Evolutionary conservation across 352 stramenopile species (phyloP).

Genomic region (Pythium scleroteichum): DNA sequence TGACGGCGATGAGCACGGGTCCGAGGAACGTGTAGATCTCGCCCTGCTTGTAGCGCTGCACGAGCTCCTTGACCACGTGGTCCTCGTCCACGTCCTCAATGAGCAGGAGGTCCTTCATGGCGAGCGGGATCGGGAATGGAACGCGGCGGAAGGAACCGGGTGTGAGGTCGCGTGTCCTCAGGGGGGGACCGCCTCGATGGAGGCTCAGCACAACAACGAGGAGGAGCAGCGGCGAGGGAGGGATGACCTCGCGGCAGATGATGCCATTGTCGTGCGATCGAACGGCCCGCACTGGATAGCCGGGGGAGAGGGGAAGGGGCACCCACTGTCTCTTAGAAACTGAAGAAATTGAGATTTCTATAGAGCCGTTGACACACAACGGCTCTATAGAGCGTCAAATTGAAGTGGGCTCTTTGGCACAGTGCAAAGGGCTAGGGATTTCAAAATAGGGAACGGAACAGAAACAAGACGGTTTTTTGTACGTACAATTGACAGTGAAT

Average conservation of each 20-base stretch:
- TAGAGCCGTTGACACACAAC: constrained; percentile 28
- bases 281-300: not conserved
- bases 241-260: constrained; percentile 20
- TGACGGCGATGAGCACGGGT: constrained; percentile 88
- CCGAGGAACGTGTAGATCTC: constrained; percentile 93
- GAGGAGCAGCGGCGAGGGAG: constrained; percentile 1
- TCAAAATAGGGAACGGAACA: not conserved
- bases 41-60: constrained; percentile 74
- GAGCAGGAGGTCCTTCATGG: constrained; percentile 77
- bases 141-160: not conserved
- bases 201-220: constrained; percentile 2
- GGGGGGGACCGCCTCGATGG: not conserved
- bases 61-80: constrained; percentile 76
- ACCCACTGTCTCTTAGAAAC: constrained; percentile 18
- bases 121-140: constrained; percentile 15
- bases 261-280: constrained; percentile 19
- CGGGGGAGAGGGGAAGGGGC: constrained; percentile 1
- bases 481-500: too few relatives aligned
- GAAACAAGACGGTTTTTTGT: not conserved
- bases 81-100: constrained; percentile 74
- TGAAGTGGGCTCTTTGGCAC: constrained; percentile 16
- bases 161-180: too few relatives aligned
- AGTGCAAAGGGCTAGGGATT: constrained; percentile 1
- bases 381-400: not conserved
- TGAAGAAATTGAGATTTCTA: constrained; percentile 15